phyloP scores from a whole-genome alignment of 2,329 filamentous ascomycete genomes.

The Claviceps sp. region DNA sequence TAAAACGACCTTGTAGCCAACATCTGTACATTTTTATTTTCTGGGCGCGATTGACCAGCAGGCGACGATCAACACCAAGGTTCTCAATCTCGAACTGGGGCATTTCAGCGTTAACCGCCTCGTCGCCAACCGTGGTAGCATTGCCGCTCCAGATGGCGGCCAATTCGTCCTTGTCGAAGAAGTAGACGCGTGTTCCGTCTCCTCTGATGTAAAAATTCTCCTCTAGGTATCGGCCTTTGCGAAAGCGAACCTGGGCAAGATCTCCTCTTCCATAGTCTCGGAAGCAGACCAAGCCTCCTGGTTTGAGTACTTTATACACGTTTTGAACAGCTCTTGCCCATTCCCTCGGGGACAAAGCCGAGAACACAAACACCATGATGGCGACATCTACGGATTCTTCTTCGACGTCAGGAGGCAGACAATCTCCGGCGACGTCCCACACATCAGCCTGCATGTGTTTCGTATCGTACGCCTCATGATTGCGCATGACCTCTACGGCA shows the following conservation, averaged over 20 bases:
- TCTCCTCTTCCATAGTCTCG: slow-evolving; percentile 94
- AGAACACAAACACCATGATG: slow-evolving; percentile 95
- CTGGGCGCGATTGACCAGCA: slow-evolving; percentile 83
- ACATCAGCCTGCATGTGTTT: slow-evolving; percentile 74
- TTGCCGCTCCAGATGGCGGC: slow-evolving; percentile 59
- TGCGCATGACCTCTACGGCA: slow-evolving; percentile 84
- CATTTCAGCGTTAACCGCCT: slow-evolving; percentile 13
- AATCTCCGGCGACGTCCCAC: slow-evolving; percentile 72
- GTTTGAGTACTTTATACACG: slow-evolving; percentile 70
- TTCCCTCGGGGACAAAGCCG: slow-evolving; percentile 70
- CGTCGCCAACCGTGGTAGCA: slow-evolving; percentile 11
- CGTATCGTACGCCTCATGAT: slow-evolving; percentile 61
- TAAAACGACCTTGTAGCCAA: slow-evolving; percentile 81
- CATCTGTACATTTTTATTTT: slow-evolving; percentile 97
- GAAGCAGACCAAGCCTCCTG: slow-evolving; percentile 87
- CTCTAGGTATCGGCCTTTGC: slow-evolving; percentile 83
- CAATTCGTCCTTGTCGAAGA: slow-evolving; percentile 83
- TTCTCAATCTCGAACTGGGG: slow-evolving; percentile 57
- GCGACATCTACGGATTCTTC: slow-evolving; percentile 82
- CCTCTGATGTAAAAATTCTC: slow-evolving; percentile 97
- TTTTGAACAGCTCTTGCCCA: slow-evolving; percentile 77
- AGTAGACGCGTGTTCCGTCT: slow-evolving; percentile 93
- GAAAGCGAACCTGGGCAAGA: slow-evolving; percentile 91
- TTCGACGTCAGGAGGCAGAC: slow-evolving; percentile 61
- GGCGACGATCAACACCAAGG: slow-evolving; percentile 71